A percentile compares a stretch with the other conserved stretches of the same genome.
These are phyloP conservation scores for Cercophora scortea DNA, from an alignment of 495 filamentous ascomycete genomes.

Conservation along the genomic window DNA sequence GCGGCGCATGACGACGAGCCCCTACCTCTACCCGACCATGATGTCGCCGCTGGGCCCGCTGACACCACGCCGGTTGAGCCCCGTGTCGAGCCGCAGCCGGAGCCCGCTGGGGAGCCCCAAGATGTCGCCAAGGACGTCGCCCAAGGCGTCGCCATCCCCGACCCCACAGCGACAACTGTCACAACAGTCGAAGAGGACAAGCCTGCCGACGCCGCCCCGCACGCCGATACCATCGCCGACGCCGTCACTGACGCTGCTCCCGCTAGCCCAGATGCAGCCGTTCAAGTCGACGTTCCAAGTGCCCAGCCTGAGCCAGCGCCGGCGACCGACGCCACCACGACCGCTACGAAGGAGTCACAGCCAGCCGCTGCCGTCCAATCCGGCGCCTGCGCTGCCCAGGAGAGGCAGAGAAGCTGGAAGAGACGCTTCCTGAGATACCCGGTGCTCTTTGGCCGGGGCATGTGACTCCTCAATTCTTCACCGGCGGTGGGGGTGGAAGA, in stretches of 20 bases:
- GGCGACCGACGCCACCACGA: background rate
- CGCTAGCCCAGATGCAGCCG: background rate
- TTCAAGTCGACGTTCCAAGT: conserved; percentile 9
- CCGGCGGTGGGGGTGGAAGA: conserved; percentile 6
- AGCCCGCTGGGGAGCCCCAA: conserved; percentile 18
- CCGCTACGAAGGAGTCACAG: conserved; percentile 4
- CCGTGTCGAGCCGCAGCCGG: conserved; percentile 10
- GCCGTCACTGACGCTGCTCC: background rate
- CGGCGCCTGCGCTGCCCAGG: conserved; percentile 7
- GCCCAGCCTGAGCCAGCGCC: conserved; percentile 10
- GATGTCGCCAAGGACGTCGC: background rate
- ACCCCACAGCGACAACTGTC: background rate
- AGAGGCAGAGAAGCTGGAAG: conserved; percentile 21
- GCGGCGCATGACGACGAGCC: conserved; percentile 3
- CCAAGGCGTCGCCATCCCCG: no score
- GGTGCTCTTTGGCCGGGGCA: conserved; percentile 21
- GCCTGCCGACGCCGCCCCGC: background rate
- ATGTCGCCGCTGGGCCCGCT: conserved; percentile 11
- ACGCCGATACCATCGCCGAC: background rate
- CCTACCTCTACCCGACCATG: conserved; percentile 8
- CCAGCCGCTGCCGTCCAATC: conserved; percentile 4
- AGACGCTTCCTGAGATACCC: conserved; percentile 19
- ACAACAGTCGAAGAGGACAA: background rate
- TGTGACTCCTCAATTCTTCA: conserved; percentile 14
- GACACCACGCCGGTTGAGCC: conserved; percentile 16